Conservation (phyloP, 2,329 filamentous ascomycete species). For the Cercospora zeae-maydis region DNA sequence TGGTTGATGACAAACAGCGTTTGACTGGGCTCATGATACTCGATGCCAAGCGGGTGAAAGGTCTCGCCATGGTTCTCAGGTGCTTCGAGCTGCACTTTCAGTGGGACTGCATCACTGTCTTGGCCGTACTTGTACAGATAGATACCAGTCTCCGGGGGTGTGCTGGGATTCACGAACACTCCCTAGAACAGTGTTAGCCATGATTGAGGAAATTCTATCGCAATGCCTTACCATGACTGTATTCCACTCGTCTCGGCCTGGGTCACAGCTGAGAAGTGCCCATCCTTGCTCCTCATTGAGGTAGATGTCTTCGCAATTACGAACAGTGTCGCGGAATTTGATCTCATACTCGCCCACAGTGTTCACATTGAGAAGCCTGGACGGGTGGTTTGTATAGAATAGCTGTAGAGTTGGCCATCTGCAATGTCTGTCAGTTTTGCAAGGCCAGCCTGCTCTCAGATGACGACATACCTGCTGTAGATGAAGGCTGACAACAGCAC, state of each 20-base stretch:
- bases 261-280: slow-evolving; percentile 45
- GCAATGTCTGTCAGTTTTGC: not conserved
- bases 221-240: slow-evolving; percentile 42
- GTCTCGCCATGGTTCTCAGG: slow-evolving; percentile 29
- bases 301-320: slow-evolving; percentile 46
- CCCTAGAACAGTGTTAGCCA: slow-evolving; percentile 19
- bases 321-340: slow-evolving; percentile 36
- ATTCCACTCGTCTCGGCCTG: slow-evolving; percentile 44
- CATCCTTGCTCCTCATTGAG: slow-evolving; percentile 38
- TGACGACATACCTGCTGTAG: slow-evolving; percentile 18
- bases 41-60: slow-evolving; percentile 45
- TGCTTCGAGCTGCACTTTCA: slow-evolving; percentile 32
- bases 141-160: slow-evolving; percentile 32
- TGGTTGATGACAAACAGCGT: slow-evolving; percentile 44
- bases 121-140: slow-evolving; percentile 41
- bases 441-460: not conserved
- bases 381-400: slow-evolving; percentile 25
- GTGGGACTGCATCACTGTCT: slow-evolving; percentile 20
- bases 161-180: slow-evolving; percentile 29
- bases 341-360: slow-evolving; percentile 30
- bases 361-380: slow-evolving; percentile 14
- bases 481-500: slow-evolving; percentile 22
- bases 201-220: not conserved
- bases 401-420: slow-evolving; percentile 14
- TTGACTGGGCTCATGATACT: slow-evolving; percentile 35